Evolutionary conservation across 129 eudicot genomes (phyloP).

Genomic region (Kitagawia praeruptora): DNA sequence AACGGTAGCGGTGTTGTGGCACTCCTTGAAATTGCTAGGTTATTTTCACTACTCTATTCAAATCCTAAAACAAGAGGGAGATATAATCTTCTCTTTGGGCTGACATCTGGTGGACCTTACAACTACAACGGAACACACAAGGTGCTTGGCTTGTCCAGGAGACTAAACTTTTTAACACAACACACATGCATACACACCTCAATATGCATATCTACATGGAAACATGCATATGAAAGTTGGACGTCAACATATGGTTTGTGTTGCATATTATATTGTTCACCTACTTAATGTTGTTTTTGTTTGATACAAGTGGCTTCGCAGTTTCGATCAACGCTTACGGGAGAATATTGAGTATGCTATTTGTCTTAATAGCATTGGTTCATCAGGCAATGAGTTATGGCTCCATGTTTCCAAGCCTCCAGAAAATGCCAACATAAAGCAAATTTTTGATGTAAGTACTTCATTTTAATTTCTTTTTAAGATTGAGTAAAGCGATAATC

Average conservation of each 20-base stretch:
- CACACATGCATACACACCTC: neutral
- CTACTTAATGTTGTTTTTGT: neutral
- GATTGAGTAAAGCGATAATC: neutral
- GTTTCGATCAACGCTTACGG: slow-evolving; percentile 85
- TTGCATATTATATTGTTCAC: neutral
- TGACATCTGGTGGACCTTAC: slow-evolving; percentile 99
- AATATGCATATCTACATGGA: neutral
- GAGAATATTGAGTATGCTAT: slow-evolving; percentile 96
- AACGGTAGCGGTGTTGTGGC: slow-evolving; percentile 95
- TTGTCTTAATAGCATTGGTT: slow-evolving; percentile 83
- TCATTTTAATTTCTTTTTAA: neutral
- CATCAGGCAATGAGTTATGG: slow-evolving; percentile 54
- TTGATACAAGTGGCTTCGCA: slow-evolving; percentile 71
- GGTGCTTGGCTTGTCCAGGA: slow-evolving; percentile 32
- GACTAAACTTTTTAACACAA: neutral
- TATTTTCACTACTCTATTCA: slow-evolving; percentile 78
- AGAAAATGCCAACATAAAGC: slow-evolving; percentile 83
- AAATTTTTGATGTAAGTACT: slow-evolving; percentile 62
- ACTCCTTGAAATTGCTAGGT: slow-evolving; percentile 89
- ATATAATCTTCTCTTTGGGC: slow-evolving; percentile 87
- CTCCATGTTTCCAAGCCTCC: slow-evolving; percentile 98
- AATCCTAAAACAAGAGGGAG: slow-evolving; percentile 91
- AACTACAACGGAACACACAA: slow-evolving; percentile 95
- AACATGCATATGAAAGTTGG: neutral
- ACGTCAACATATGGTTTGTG: neutral